phyloP scores from a whole-genome alignment of 441 rosid species.

The Adansonia grandidieri region DNA sequence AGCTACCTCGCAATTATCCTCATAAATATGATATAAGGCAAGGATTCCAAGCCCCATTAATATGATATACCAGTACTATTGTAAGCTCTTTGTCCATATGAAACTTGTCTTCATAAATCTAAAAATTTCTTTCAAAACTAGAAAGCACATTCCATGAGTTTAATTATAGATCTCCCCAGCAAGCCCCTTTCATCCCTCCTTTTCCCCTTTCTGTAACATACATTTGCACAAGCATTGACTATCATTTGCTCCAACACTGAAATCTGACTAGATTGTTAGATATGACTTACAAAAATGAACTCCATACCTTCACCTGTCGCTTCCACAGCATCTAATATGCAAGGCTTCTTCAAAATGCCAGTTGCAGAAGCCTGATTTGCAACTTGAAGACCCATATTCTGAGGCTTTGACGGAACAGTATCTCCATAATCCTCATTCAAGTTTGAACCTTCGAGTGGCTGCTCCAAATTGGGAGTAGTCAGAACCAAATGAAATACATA shows the following conservation, averaged over 20 bases:
- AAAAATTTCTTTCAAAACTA: background rate
- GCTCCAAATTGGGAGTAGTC: conserved; percentile 38
- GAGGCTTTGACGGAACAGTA: conserved; percentile 80
- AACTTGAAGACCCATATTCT: conserved; percentile 42
- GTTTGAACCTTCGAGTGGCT: conserved; percentile 61
- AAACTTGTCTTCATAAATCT: background rate
- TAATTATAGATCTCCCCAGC: background rate
- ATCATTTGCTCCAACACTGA: background rate
- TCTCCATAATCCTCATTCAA: conserved; percentile 71
- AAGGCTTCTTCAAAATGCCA: conserved; percentile 47
- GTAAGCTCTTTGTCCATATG: background rate
- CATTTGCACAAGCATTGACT: background rate
- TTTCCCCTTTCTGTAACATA: background rate
- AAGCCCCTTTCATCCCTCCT: background rate
- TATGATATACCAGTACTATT: background rate
- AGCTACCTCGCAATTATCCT: conserved; percentile 11
- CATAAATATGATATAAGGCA: background rate
- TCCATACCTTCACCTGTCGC: conserved; percentile 61
- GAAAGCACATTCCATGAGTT: conserved; percentile 10
- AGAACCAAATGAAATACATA: conserved; percentile 14
- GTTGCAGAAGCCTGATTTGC: conserved; percentile 47
- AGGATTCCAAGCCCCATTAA: background rate
- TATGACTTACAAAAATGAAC: conserved; percentile 32
- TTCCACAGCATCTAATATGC: conserved; percentile 45
- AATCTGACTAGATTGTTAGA: background rate